phyloP scores from a whole-genome alignment of 73 alveolate species.

The Breviolum minutum region DNA sequence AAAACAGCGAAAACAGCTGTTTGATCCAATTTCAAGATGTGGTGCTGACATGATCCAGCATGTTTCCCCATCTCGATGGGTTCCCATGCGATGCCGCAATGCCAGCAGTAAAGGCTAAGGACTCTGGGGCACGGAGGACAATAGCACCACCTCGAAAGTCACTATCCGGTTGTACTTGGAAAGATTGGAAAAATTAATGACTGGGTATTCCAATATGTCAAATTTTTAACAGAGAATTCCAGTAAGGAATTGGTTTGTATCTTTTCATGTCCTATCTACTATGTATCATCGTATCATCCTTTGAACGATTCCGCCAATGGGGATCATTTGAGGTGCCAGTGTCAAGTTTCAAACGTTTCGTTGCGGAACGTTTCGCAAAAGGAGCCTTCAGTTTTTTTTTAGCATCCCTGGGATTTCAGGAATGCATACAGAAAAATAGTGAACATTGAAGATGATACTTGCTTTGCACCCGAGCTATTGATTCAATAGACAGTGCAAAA shows the following conservation, averaged over 20 bases:
- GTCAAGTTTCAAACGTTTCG: too few species aligned
- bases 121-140: conserved; percentile 57
- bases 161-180: background rate
- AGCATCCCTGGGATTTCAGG: too few species aligned
- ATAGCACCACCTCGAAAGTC: conserved; percentile 33
- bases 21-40: too few species aligned
- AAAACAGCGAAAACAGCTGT: background rate
- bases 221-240: background rate
- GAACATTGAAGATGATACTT: too few species aligned
- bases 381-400: too few species aligned
- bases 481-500: too few species aligned
- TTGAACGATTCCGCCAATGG: too few species aligned
- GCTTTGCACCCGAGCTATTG: too few species aligned
- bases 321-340: too few species aligned
- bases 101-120: conserved; percentile 42
- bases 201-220: background rate
- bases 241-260: background rate
- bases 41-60: background rate
- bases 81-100: conserved; percentile 4
- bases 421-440: too few species aligned
- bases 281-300: background rate
- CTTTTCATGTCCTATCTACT: background rate
- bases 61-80: background rate
- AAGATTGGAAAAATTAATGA: background rate
- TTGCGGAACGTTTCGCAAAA: too few species aligned